Base-by-base conservation (phyloP, 352 stramenopile species). In the Globisporangium radiosum region DNA sequence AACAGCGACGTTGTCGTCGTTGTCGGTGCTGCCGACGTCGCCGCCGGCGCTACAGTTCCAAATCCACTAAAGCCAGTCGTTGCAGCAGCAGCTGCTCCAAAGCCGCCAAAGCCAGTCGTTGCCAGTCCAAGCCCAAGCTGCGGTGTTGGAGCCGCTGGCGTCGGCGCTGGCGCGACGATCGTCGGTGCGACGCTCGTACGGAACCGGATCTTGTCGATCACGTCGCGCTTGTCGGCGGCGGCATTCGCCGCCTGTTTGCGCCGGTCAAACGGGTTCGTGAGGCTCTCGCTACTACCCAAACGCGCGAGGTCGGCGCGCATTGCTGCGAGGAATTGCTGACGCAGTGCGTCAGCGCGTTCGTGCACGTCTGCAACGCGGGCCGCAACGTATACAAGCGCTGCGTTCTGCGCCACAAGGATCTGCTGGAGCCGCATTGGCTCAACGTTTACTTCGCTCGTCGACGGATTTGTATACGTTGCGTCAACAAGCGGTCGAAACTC, bases 251-350 rank as follows among this genome's bases (percentile, higher is more conserved):
- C 39, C 63, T 87, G 81, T 66, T 88, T 91, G 59, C 71, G 83
- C 69, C 86, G 88, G 63, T 85, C 80, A 50, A 90, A 92, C 14
- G 78, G 84, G 58, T 86, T 90, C 67, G 85, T 84, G 66, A 86
- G 82, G 14, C 66, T 70, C 13, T 82, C 85, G 56, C 71, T 71
- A 47, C 87, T 77, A n/a, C 78, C 80, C 44, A 81, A 76, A n/a
- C 78, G 72, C 42, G 70, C 59, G 17, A 83, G 47, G 50, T 93
- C 81, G 33, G 85, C 62, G 15, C 72, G 72, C 72, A 93, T 85
- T 49, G 78, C 86, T 1, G 64, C 60, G 45, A 94, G 63, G 54
- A 90, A 94, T 4, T 76, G 55, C 50, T 88, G 70, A 15, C 84
- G 79, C 74, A 90, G 74, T 51, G 81, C 73, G 40, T 94, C 84